Percentiles rank a stretch among this genome's conserved stretches.
Evolutionary conservation across 2,329 filamentous ascomycete species (phyloP).

Genomic region (Hypoxylon sp.): DNA sequence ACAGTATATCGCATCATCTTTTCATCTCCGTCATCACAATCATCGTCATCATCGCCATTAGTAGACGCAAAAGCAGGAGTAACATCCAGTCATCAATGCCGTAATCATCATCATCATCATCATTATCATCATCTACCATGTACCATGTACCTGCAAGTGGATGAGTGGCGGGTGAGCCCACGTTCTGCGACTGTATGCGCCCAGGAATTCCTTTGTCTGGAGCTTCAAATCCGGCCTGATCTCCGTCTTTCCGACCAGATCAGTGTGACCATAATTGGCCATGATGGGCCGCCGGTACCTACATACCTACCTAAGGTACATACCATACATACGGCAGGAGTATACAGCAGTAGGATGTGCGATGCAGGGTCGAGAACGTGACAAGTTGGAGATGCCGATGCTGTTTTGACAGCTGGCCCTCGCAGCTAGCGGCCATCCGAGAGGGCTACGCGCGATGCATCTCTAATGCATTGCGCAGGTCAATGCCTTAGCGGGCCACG

Average conservation of each 20-base stretch:
- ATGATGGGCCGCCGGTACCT: conserved; percentile 28
- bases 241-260: conserved; percentile 42
- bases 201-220: conserved; percentile 33
- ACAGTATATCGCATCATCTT: conserved; percentile 36
- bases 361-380: conserved; percentile 42
- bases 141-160: conserved; percentile 8
- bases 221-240: conserved; percentile 39
- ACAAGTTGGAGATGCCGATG: conserved; percentile 43
- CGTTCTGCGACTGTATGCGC: conserved; percentile 16
- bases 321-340: not conserved
- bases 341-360: conserved; percentile 24
- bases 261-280: conserved; percentile 37
- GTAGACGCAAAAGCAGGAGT: not conserved
- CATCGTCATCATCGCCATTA: conserved; percentile 9
- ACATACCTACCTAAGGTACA: conserved; percentile 10
- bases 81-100: not conserved
- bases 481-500: conserved; percentile 40
- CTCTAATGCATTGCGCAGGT: conserved; percentile 40
- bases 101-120: conserved; percentile 13
- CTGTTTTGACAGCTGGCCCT: conserved; percentile 42
- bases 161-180: conserved; percentile 27
- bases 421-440: conserved; percentile 35
- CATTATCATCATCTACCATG: too few species aligned
- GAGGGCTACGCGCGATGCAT: conserved; percentile 37
- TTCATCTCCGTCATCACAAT: conserved; percentile 21